Conservation (phyloP, 129 eudicot species). For the Heracleum sosnowskyi region DNA sequence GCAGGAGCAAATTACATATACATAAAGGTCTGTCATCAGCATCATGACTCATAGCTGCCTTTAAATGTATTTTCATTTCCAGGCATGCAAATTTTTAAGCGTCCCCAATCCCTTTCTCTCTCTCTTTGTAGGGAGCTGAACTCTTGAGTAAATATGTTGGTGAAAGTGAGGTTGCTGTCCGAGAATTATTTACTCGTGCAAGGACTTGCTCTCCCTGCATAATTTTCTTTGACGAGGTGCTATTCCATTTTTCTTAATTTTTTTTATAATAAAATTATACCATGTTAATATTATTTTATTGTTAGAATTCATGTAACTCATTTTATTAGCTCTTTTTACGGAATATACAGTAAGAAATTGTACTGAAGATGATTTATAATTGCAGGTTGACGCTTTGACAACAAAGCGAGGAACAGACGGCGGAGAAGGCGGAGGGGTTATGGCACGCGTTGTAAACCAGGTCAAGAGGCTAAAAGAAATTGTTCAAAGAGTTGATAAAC, state of each 20-base stretch:
- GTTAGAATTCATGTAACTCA: too few species aligned
- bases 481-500: not conserved
- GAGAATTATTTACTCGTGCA: constrained; percentile 84
- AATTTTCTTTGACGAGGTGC: constrained; percentile 92
- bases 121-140: constrained; percentile 69
- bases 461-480: constrained; percentile 22
- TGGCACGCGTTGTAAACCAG: constrained; percentile 76
- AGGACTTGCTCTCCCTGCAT: constrained; percentile 96
- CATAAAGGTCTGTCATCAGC: constrained; percentile 47
- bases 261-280: not conserved
- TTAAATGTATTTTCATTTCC: not conserved
- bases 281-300: too few species aligned
- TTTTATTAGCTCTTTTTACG: too few species aligned
- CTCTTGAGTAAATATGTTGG: constrained; percentile 83
- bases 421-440: constrained; percentile 73
- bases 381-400: constrained; percentile 84
- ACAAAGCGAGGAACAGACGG: constrained; percentile 64
- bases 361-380: not conserved
- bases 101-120: not conserved
- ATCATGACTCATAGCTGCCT: constrained; percentile 1
- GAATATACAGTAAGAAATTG: too few species aligned
- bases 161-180: constrained; percentile 81
- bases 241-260: not conserved
- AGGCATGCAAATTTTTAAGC: not conserved
- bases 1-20: constrained; percentile 95